phyloP scores from a whole-genome alignment of 2,329 filamentous ascomycete species.

The Calonectria montana region DNA sequence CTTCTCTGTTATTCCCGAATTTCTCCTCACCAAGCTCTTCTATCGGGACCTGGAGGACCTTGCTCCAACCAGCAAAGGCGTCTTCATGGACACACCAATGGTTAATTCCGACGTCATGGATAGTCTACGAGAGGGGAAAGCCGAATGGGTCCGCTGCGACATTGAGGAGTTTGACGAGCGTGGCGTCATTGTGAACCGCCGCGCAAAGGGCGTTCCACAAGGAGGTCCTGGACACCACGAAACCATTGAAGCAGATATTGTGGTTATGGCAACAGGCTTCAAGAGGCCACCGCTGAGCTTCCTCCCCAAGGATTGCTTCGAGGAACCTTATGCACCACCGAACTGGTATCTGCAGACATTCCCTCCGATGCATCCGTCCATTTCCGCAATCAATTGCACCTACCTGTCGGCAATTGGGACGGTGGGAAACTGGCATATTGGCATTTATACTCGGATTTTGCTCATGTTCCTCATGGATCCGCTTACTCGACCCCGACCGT shows the following conservation, averaged over 20 bases:
- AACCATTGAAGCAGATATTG: slow-evolving; percentile 77
- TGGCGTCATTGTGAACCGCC: slow-evolving; percentile 78
- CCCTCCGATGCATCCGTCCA: slow-evolving; percentile 76
- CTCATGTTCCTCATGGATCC: slow-evolving; percentile 89
- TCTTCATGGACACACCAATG: slow-evolving; percentile 90
- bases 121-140: slow-evolving; percentile 76
- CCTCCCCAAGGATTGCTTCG: slow-evolving; percentile 78
- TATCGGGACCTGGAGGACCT: slow-evolving; percentile 84
- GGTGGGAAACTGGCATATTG: slow-evolving; percentile 85
- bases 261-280: slow-evolving; percentile 87
- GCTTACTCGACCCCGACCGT: slow-evolving; percentile 75
- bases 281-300: slow-evolving; percentile 79
- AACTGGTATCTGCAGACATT: slow-evolving; percentile 94
- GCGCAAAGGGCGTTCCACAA: slow-evolving; percentile 78
- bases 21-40: slow-evolving; percentile 80
- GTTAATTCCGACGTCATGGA: slow-evolving; percentile 86
- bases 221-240: slow-evolving; percentile 77
- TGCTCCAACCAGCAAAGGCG: slow-evolving; percentile 74
- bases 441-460: slow-evolving; percentile 87
- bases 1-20: slow-evolving; percentile 83
- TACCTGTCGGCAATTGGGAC: slow-evolving; percentile 86
- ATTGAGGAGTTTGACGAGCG: slow-evolving; percentile 73
- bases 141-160: slow-evolving; percentile 85
- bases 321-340: slow-evolving; percentile 79
- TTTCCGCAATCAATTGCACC: slow-evolving; percentile 86